Conservation (phyloP, 768 basidiomycete genomes). For the Suillus hirtellus region DNA sequence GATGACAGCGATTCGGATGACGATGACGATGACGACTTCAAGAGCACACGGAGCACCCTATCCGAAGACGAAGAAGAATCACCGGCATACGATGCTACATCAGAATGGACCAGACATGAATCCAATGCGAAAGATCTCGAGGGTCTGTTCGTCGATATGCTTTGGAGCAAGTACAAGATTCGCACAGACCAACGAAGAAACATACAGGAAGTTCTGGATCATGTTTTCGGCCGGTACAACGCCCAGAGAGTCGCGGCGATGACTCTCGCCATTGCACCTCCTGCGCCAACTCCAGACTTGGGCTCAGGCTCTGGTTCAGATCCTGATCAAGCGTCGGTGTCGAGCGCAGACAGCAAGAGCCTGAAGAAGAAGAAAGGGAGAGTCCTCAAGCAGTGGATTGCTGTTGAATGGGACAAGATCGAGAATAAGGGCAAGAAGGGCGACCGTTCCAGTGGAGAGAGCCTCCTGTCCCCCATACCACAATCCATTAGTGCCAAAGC, state of each 20-base stretch:
- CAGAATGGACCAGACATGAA: slow-evolving; percentile 43
- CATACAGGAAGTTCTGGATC: slow-evolving; percentile 44
- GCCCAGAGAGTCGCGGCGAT: slow-evolving; percentile 46
- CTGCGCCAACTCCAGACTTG: slow-evolving; percentile 16
- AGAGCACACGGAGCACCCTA: slow-evolving; percentile 34
- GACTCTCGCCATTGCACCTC: slow-evolving; percentile 60
- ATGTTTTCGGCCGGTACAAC: slow-evolving; percentile 52
- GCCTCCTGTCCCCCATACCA: slow-evolving; percentile 25
- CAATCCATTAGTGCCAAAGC: slow-evolving; percentile 37
- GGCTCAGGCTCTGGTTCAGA: slow-evolving; percentile 8
- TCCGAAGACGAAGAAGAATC: slow-evolving; percentile 16
- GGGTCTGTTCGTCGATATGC: slow-evolving; percentile 58
- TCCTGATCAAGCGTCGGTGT: slow-evolving; percentile 21
- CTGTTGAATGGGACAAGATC: slow-evolving; percentile 37
- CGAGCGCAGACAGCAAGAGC: slow-evolving; percentile 27
- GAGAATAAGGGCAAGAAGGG: slow-evolving; percentile 29
- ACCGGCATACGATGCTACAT: slow-evolving; percentile 26
- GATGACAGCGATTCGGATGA: slow-evolving; percentile 19
- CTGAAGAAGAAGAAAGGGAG: slow-evolving; percentile 31
- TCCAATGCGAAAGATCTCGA: slow-evolving; percentile 51
- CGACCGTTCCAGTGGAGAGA: slow-evolving; percentile 31
- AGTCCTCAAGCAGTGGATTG: slow-evolving; percentile 38
- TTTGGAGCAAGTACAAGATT: slow-evolving; percentile 50
- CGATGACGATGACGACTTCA: slow-evolving; percentile 31
- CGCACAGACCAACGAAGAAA: slow-evolving; percentile 53